phyloP scores from a whole-genome alignment of 1,139 yeast species.

The Yamadazyma kanchanaburiensis region DNA sequence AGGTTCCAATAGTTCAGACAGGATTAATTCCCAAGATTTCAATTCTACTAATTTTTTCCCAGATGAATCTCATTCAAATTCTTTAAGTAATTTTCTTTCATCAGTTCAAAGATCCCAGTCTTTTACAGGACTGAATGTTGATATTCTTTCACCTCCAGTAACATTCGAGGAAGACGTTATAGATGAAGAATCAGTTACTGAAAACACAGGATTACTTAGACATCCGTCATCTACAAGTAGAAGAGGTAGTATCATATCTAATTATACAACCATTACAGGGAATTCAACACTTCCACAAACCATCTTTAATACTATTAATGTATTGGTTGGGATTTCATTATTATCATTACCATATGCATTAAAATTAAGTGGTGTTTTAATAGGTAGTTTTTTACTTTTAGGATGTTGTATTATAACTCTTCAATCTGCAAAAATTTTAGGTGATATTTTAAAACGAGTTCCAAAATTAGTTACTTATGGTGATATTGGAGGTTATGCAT shows the following conservation, averaged over 20 bases:
- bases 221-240: slow-evolving; percentile 8
- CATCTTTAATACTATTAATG: slow-evolving; percentile 80
- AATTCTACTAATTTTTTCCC: too few species aligned
- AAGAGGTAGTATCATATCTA: slow-evolving; percentile 15
- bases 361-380: slow-evolving; percentile 74
- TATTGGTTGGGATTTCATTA: slow-evolving; percentile 82
- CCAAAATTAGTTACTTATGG: slow-evolving; percentile 37
- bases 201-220: slow-evolving; percentile 6
- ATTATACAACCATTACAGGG: slow-evolving; percentile 17
- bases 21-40: too few species aligned
- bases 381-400: slow-evolving; percentile 55
- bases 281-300: slow-evolving; percentile 77
- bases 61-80: slow-evolving; percentile 41
- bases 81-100: slow-evolving; percentile 74
- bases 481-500: slow-evolving; percentile 44
- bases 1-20: too few species aligned
- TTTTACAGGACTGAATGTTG: slow-evolving; percentile 23
- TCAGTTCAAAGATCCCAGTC: slow-evolving; percentile 79
- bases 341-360: slow-evolving; percentile 81
- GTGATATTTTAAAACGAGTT: slow-evolving; percentile 26
- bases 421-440: slow-evolving; percentile 60
- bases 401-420: slow-evolving; percentile 62
- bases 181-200: slow-evolving; percentile 10
- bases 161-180: slow-evolving; percentile 5
- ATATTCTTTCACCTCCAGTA: slow-evolving; percentile 11